Percentiles rank a stretch among this genome's conserved stretches.
phyloP scores from a whole-genome alignment of 2,329 filamentous ascomycete genomes.

The Hirsutella thompsonii region DNA sequence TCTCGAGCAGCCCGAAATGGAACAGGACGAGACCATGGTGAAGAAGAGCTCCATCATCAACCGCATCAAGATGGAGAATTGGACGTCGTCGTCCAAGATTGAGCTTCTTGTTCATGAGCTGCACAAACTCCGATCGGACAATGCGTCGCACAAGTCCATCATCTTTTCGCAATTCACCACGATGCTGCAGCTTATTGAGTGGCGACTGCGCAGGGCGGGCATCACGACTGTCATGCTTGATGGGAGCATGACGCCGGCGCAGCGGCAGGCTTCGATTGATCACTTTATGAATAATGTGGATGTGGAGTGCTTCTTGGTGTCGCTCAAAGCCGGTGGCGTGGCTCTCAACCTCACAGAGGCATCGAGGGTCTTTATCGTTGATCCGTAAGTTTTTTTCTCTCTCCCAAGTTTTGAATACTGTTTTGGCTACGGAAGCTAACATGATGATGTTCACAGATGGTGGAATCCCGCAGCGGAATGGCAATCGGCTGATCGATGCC shows the following conservation, averaged over 20 bases:
- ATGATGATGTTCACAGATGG: conserved; percentile 60
- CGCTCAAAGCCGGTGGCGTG: conserved; percentile 89
- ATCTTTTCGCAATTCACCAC: conserved; percentile 97
- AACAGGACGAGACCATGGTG: conserved; percentile 73
- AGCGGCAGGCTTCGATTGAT: conserved; percentile 86
- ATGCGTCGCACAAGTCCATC: conserved; percentile 89
- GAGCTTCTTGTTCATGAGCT: conserved; percentile 92
- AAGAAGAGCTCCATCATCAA: conserved; percentile 98
- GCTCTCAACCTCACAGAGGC: conserved; percentile 93
- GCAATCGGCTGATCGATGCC: conserved; percentile 89
- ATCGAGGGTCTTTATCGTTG: conserved; percentile 87
- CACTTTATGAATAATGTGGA: conserved; percentile 94
- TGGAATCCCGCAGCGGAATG: conserved; percentile 99
- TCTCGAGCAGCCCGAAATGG: conserved; percentile 87
- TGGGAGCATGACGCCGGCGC: conserved; percentile 89
- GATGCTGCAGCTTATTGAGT: conserved; percentile 94
- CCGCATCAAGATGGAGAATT: conserved; percentile 96
- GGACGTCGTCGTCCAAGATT: conserved; percentile 97
- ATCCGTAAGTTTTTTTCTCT: conserved; percentile 54
- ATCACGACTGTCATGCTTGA: conserved; percentile 98
- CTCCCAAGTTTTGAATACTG: neutral
- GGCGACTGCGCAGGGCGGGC: conserved; percentile 89
- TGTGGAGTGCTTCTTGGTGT: conserved; percentile 92
- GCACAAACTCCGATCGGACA: conserved; percentile 82
- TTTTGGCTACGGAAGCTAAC: neutral